phyloP scores from a whole-genome alignment of 306 rosid species.

The Dryas alaskensis region DNA sequence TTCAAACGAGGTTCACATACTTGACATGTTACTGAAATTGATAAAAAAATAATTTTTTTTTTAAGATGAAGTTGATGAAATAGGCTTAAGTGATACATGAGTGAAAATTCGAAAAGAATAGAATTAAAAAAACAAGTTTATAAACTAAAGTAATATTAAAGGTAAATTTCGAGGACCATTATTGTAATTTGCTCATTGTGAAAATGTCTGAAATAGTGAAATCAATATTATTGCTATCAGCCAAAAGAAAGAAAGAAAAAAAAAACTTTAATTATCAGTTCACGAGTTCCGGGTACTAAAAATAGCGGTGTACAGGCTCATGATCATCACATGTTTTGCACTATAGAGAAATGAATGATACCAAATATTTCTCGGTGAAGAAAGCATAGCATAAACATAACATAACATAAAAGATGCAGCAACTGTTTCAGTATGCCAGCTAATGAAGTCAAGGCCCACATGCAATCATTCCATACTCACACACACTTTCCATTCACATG shows the following conservation, averaged over 20 bases:
- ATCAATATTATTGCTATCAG: background rate
- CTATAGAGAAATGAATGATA: background rate
- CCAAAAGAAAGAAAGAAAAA: background rate
- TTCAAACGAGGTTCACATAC: too few relatives aligned
- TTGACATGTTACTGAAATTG: too few relatives aligned
- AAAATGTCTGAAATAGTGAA: background rate
- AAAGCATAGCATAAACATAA: background rate
- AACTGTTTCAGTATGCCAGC: background rate
- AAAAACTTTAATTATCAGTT: background rate
- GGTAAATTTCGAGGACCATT: too few relatives aligned
- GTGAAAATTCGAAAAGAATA: too few relatives aligned
- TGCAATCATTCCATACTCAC: constrained; percentile 6
- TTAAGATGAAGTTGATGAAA: too few relatives aligned
- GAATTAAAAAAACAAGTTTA: too few relatives aligned
- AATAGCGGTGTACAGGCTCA: background rate
- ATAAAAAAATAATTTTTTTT: too few relatives aligned
- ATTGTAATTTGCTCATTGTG: background rate
- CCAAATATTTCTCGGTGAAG: background rate
- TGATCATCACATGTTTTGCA: background rate
- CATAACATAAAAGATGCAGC: background rate
- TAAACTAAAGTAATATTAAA: too few relatives aligned
- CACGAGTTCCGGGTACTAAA: background rate
- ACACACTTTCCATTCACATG: background rate
- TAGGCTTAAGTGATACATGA: too few relatives aligned
- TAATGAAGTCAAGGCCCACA: constrained; percentile 8